phyloP scores from a whole-genome alignment of 257 asterid species.

The Capsicum chinense region DNA sequence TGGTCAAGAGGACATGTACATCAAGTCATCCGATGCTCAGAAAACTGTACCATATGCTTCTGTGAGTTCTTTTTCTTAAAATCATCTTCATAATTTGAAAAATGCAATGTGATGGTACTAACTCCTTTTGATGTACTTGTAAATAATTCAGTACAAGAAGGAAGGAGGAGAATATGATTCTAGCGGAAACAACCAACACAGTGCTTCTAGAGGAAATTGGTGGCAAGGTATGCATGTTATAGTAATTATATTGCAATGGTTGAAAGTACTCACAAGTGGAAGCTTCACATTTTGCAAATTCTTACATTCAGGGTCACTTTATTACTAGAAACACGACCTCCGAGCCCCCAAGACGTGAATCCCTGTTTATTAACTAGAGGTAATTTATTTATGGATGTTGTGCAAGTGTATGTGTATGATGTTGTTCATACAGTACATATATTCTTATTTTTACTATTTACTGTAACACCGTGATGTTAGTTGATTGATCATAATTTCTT shows the following conservation, averaged over 20 bases:
- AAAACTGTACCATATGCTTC: conserved; percentile 34
- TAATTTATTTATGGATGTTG: conserved; percentile 19
- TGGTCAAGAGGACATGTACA: conserved; percentile 57
- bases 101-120: not conserved
- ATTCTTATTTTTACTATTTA: not conserved
- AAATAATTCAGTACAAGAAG: conserved; percentile 46
- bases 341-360: conserved; percentile 34
- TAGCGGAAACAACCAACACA: conserved; percentile 39
- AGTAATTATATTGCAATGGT: not conserved
- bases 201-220: conserved; percentile 58
- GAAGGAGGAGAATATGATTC: conserved; percentile 43
- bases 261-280: not conserved
- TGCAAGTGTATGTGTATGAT: not conserved
- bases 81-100: not conserved
- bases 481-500: not conserved
- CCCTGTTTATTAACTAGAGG: conserved; percentile 40
- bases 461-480: not conserved
- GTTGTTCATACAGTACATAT: not conserved
- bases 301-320: conserved; percentile 53
- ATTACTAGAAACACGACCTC: conserved; percentile 41
- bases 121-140: conserved; percentile 12
- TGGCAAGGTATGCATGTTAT: conserved; percentile 54
- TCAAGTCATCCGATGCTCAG: conserved; percentile 40
- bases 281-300: not conserved
- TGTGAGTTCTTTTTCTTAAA: conserved; percentile 35